Base-by-base conservation (phyloP, 495 filamentous ascomycete genomes). In the Astrothelium subdiscretum region DNA sequence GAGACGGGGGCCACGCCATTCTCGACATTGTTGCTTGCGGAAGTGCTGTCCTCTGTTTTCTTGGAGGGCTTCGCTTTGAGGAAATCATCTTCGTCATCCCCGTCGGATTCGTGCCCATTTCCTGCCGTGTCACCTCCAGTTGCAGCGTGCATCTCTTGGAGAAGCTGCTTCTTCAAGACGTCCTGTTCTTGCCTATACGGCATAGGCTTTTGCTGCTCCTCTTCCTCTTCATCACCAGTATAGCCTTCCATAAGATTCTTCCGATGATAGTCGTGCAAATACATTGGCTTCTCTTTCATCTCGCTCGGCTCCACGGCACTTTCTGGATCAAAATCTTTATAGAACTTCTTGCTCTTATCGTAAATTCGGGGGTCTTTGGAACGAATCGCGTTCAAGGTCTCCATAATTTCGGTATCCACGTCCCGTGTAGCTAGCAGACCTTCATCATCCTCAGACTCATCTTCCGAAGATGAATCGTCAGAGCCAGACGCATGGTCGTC, bases 361-460 rank as follows among this genome's bases (percentile, higher is more conserved):
- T 97, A 97, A 42, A 98, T 82, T 32, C 88, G 77, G 24, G 94
- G 94, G 69, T 98, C 92, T 73, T 91, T 97, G 60, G 79, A 84
- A 60, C 86, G 84, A 66, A 98, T 94, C 35, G 94, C 94, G 54
- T 87, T 79, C 32, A 98, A 78, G 0, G 90, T 94, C 15, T 84
- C 89, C 24, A 84, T 82, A 60, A 97, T 96, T 63, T 95, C 85
- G n/a, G 81, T 81, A 70, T 98, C 94, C 60, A 97, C 77, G 6
- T 83, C 83, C 67, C 86, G 80, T 2, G 91, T 95, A 31, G 84
- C 90, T 15, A 97, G 78, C 60, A 90, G 82, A 52, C 85, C 94
- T 22, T 91, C 85, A 61, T 97, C 92, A 70, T 98, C 94, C 75
- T 98, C 94, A 4, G 87, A 83, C 59, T 94, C 90, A 63, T 85